Conservation (phyloP, 1,139 yeast species). For the Kluyveromyces sp. region DNA sequence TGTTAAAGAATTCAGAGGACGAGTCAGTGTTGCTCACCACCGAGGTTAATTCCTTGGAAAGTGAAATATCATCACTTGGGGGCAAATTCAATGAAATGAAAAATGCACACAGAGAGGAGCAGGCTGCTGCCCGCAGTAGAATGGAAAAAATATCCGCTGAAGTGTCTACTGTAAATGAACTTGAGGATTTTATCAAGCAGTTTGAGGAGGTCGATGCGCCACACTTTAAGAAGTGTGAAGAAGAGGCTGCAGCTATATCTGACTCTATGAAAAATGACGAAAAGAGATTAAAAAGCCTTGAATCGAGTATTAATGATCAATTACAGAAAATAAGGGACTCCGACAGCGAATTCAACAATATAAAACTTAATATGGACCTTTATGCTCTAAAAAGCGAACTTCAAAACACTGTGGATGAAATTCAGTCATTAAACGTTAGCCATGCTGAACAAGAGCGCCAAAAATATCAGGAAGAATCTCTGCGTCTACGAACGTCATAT, state of each 20-base stretch:
- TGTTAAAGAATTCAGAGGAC: slow-evolving; percentile 42
- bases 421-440: slow-evolving; percentile 41
- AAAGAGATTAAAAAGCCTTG: not conserved
- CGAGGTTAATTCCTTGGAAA: slow-evolving; percentile 19
- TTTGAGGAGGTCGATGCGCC: slow-evolving; percentile 5
- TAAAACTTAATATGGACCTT: slow-evolving; percentile 50
- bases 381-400: slow-evolving; percentile 37
- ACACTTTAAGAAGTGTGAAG: not conserved
- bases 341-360: slow-evolving; percentile 44
- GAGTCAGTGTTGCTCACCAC: slow-evolving; percentile 36
- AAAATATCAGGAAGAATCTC: slow-evolving; percentile 55
- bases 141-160: not conserved
- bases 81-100: slow-evolving; percentile 1
- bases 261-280: not conserved
- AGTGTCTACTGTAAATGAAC: not conserved
- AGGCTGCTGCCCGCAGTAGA: not conserved
- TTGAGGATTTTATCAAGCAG: slow-evolving; percentile 1
- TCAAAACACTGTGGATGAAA: slow-evolving; percentile 32
- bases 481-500: slow-evolving; percentile 46
- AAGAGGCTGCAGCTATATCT: not conserved
- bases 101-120: slow-evolving; percentile 3
- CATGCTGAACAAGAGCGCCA: slow-evolving; percentile 62
- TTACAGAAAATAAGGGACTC: slow-evolving; percentile 41
- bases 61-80: slow-evolving; percentile 1
- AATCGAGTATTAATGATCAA: slow-evolving; percentile 24